These are phyloP conservation scores for Ceratocystis diversiconidia DNA, from an alignment of 2,329 filamentous ascomycete species.

Conservation along the genomic window DNA sequence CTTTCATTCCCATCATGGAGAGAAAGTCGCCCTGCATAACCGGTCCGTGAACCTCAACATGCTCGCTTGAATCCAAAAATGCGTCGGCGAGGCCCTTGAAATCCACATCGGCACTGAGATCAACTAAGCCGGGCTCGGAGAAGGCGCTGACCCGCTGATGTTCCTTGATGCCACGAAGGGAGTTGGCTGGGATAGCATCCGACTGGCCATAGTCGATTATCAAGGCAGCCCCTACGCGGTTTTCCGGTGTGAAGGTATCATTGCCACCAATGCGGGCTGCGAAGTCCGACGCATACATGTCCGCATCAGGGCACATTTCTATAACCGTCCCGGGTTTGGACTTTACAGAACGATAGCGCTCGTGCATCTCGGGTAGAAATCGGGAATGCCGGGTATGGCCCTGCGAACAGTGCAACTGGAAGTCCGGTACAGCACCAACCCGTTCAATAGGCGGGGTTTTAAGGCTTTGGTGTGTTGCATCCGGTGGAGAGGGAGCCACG, in stretches of 20 bases:
- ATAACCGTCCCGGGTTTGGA: conserved; percentile 54
- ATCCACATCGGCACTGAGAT: conserved; percentile 86
- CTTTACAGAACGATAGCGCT: conserved; percentile 65
- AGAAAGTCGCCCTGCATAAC: conserved; percentile 75
- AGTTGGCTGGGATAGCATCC: conserved; percentile 68
- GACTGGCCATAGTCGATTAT: conserved; percentile 78
- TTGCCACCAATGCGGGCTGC: conserved; percentile 70
- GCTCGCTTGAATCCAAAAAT: conserved; percentile 58
- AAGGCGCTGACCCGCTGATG: conserved; percentile 72
- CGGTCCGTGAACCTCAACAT: conserved; percentile 84
- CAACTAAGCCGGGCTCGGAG: conserved; percentile 62
- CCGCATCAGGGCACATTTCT: conserved; percentile 80
- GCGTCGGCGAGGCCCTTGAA: conserved; percentile 76
- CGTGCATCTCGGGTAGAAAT: conserved; percentile 69
- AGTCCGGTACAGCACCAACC: conserved; percentile 54
- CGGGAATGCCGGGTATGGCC: conserved; percentile 66
- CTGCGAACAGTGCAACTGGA: conserved; percentile 68
- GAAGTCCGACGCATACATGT: conserved; percentile 67
- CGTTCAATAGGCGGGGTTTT: conserved; percentile 38
- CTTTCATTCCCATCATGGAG: conserved; percentile 63
- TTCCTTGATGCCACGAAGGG: conserved; percentile 70
- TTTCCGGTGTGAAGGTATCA: conserved; percentile 14
- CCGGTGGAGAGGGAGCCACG: conserved; percentile 51
- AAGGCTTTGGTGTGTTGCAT: conserved; percentile 39
- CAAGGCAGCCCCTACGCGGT: conserved; percentile 57